A percentile compares a stretch with the other conserved stretches of the same genome.
These are phyloP conservation scores for Cruciata laevipes DNA, from an alignment of 257 asterid species.

Conservation along the genomic window DNA sequence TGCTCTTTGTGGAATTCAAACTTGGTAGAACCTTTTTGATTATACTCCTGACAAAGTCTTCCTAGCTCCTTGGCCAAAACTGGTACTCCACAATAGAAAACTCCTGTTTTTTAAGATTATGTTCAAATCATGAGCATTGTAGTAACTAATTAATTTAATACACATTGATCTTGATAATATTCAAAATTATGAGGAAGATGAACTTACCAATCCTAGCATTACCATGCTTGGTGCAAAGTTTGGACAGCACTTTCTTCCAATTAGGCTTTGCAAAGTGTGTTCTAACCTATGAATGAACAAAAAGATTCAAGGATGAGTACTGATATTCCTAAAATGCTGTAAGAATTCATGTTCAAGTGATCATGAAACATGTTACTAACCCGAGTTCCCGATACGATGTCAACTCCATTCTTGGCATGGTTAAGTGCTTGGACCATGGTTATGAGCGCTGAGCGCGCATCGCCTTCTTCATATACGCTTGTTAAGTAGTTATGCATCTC, in stretches of 20 bases:
- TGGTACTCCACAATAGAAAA: slow-evolving; percentile 91
- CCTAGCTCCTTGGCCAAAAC: slow-evolving; percentile 56
- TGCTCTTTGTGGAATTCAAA: slow-evolving; percentile 88
- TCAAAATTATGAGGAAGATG: neutral
- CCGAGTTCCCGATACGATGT: slow-evolving; percentile 72
- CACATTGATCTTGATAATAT: neutral
- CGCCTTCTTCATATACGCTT: slow-evolving; percentile 84
- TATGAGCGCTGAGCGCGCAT: slow-evolving; percentile 79
- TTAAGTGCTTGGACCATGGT: slow-evolving; percentile 78
- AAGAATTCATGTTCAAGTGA: neutral
- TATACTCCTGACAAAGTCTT: slow-evolving; percentile 57
- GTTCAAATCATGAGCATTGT: neutral
- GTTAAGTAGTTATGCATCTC: slow-evolving; percentile 93
- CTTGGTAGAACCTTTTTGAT: slow-evolving; percentile 66
- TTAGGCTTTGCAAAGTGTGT: slow-evolving; percentile 90
- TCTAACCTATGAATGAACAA: slow-evolving; percentile 23
- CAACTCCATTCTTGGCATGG: slow-evolving; percentile 84
- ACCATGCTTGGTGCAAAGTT: slow-evolving; percentile 39
- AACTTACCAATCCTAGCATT: slow-evolving; percentile 53
- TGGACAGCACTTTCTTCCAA: slow-evolving; percentile 72
- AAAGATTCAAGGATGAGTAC: neutral
- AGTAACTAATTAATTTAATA: no score
- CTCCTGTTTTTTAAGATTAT: slow-evolving; percentile 43
- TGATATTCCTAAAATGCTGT: neutral
- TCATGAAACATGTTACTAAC: slow-evolving; percentile 16